Evolutionary conservation across 2,329 filamentous ascomycete genomes (phyloP), one percentile per base, ranked within the genome.

Genomic region (Akanthomyces muscarius): DNA sequence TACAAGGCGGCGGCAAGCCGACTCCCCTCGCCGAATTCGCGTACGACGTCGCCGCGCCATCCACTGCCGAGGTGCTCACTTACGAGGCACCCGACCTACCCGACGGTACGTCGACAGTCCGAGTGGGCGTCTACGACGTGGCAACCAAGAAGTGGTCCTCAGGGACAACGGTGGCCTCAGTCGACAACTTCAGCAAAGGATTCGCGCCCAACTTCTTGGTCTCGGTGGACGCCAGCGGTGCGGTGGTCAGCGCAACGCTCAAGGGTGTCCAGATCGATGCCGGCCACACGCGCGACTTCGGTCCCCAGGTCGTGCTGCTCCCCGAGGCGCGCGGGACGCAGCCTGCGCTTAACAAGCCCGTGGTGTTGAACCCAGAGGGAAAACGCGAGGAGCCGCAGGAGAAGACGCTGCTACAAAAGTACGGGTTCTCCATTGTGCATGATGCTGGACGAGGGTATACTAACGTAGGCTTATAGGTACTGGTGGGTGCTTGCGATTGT

Each of bases 381-480:
- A 85, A 80, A 76, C 79, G 84, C 72, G 81, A 81, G 48, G 78
- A 79, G 65, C 80, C 81, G 70, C 75, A 75, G 61, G 85, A 89
- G 76, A 89, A 88, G 81, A 80, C 83, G 1, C 80, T 89, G 65
- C 71, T 89, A 63, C 86, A 89, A 74, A 89, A 87, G 86, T 89
- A 78, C 2, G 54, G 33, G 10, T 10, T 33, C 6, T 16, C 10
- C 7, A 16, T 33, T 18, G 36, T 55, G 36, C 18, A 28, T 28
- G 18, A 38, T 36, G n/a, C 11, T 11, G 21, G 41, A 30, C 48
- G 30, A 45, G 41, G 18, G 13, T 62, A 63, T 71, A 70, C 77
- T 81, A 73, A 80, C 71, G 30, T 62, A 53, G 53, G 13, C 48
- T 45, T 62, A 58, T 67, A 87, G 85, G 73, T 89, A 89, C 72